Evolutionary conservation across 2,329 filamentous ascomycete species (phyloP).

Genomic region (Xylariaceae sp.): DNA sequence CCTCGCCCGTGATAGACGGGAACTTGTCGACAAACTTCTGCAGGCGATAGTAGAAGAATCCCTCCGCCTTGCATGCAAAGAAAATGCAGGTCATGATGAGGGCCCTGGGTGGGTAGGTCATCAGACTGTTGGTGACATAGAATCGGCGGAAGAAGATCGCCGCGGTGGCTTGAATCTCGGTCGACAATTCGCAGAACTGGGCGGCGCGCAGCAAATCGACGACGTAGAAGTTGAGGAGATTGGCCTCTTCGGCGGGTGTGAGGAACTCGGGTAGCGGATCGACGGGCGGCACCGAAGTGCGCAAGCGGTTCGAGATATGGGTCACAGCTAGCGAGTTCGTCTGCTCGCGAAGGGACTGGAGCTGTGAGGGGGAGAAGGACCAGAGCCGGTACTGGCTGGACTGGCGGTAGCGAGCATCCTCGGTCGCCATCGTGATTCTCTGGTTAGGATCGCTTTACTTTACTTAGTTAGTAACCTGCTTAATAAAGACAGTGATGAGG

Average conservation of each 20-base stretch:
- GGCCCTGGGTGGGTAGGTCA: slow-evolving; percentile 90
- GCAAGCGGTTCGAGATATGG: slow-evolving; percentile 55
- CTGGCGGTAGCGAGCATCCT: slow-evolving; percentile 85
- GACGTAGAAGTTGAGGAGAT: slow-evolving; percentile 73
- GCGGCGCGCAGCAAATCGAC: slow-evolving; percentile 53
- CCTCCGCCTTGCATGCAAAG: slow-evolving; percentile 89
- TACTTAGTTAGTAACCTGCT: neutral
- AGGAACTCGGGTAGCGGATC: slow-evolving; percentile 67
- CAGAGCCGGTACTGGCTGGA: slow-evolving; percentile 89
- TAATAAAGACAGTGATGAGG: no score
- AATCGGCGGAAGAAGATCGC: slow-evolving; percentile 89
- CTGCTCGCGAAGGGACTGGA: slow-evolving; percentile 65
- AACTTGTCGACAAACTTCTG: slow-evolving; percentile 64
- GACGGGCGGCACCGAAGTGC: slow-evolving; percentile 45
- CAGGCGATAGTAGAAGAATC: slow-evolving; percentile 67
- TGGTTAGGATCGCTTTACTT: neutral
- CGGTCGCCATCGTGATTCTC: slow-evolving; percentile 58
- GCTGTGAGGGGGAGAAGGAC: slow-evolving; percentile 75
- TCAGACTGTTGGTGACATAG: slow-evolving; percentile 90
- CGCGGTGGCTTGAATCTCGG: slow-evolving; percentile 63
- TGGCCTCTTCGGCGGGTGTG: slow-evolving; percentile 75
- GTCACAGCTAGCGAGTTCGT: slow-evolving; percentile 69
- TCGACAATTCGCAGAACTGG: slow-evolving; percentile 47
- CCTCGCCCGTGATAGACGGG: slow-evolving; percentile 66
- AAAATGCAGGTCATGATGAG: slow-evolving; percentile 88